Conservation (phyloP, 1,284 basidiomycete species). For the Cutaneotrichosporon cutaneum region DNA sequence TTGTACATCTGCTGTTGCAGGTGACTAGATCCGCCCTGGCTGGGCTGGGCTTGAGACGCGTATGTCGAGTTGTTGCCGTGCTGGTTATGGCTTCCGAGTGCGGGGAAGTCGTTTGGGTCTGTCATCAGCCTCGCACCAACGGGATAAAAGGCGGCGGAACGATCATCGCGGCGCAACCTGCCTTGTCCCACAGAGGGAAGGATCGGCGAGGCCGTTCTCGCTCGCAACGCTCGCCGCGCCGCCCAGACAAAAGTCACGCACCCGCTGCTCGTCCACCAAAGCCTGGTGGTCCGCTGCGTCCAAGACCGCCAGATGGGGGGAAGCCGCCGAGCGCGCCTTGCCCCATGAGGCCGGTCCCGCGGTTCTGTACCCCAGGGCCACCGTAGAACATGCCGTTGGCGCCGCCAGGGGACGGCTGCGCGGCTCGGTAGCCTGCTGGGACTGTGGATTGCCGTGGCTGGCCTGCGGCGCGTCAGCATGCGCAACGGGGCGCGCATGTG, state of each 20-base stretch:
- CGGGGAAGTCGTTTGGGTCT: conserved; percentile 51
- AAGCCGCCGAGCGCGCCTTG: conserved; percentile 20
- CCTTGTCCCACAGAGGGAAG: not conserved
- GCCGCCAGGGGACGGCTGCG: conserved; percentile 15
- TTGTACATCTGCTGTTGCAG: conserved; percentile 26
- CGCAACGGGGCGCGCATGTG: not conserved
- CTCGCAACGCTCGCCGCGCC: not conserved
- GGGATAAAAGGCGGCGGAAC: not conserved
- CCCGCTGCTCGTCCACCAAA: conserved; percentile 34
- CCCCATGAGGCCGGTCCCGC: conserved; percentile 14
- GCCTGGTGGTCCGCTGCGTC: conserved; percentile 45
- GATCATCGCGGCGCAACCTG: not conserved
- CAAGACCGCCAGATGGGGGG: conserved; percentile 25
- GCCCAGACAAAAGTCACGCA: conserved; percentile 13
- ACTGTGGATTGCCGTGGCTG: conserved; percentile 22
- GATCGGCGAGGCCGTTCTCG: not conserved
- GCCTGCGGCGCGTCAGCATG: conserved; percentile 15
- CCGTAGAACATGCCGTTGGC: conserved; percentile 46
- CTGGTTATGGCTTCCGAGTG: conserved; percentile 38
- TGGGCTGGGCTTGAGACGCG: conserved; percentile 40
- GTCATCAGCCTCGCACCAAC: conserved; percentile 6
- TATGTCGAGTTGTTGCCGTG: conserved; percentile 36
- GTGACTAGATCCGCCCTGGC: conserved; percentile 24
- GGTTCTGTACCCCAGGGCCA: conserved; percentile 26
- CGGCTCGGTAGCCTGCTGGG: conserved; percentile 21